These are phyloP conservation scores for Dendrobium officinale DNA, from an alignment of 106 monocot species.

Conservation along the genomic window DNA sequence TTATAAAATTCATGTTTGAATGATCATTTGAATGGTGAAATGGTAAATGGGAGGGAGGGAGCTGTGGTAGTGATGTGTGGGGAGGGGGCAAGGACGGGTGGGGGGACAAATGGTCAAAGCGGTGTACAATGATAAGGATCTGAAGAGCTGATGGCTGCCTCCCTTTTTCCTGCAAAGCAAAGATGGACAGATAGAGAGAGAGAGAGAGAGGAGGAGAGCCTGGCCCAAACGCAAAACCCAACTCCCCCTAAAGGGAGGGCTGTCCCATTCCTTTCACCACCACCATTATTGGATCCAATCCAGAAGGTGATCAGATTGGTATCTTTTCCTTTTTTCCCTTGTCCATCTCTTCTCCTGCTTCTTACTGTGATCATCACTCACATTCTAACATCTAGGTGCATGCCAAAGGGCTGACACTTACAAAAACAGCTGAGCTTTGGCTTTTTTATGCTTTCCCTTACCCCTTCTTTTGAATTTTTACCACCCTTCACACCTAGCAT, in stretches of 20 bases:
- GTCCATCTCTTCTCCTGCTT: neutral
- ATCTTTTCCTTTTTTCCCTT: constrained; percentile 1
- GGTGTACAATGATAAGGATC: constrained; percentile 3
- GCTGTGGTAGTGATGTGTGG: constrained; percentile 1
- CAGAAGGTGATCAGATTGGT: constrained; percentile 3
- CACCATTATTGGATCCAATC: constrained; percentile 4
- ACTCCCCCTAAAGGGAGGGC: neutral
- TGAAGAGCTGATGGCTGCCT: constrained; percentile 3
- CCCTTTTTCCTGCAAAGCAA: constrained; percentile 9
- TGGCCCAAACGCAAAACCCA: neutral
- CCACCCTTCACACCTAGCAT: neutral
- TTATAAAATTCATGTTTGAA: neutral
- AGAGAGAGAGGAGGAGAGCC: neutral
- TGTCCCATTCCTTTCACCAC: constrained; percentile 11
- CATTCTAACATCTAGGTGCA: neutral
- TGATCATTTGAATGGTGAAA: neutral
- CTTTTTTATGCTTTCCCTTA: neutral
- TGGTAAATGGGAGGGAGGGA: neutral
- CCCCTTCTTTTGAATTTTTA: neutral
- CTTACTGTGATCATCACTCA: neutral
- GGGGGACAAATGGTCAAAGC: constrained; percentile 7
- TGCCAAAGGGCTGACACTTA: neutral
- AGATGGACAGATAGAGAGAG: neutral
- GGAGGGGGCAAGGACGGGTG: constrained; percentile 1
- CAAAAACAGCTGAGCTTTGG: neutral